Evolutionary conservation across 495 filamentous ascomycete genomes (phyloP).

Genomic region (Aspergillus sclerotioniger): DNA sequence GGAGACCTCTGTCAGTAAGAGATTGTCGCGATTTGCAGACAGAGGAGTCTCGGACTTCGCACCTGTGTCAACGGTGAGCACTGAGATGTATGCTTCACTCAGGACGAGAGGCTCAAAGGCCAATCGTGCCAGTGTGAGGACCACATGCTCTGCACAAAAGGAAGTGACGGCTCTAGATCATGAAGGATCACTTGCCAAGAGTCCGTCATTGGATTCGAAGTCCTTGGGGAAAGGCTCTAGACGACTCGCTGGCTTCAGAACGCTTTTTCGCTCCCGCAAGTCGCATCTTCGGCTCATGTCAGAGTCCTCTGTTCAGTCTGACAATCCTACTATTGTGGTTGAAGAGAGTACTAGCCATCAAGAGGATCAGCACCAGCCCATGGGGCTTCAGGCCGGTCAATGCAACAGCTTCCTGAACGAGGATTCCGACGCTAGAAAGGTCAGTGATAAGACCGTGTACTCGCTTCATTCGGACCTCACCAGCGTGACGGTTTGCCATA

Average conservation of each 20-base stretch:
- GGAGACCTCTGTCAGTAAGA: no score
- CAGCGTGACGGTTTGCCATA: constrained; percentile 30
- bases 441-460: constrained; percentile 27
- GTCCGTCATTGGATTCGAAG: not conserved
- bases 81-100: not conserved
- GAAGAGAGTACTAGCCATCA: not conserved
- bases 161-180: not conserved
- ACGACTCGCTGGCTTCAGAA: constrained; percentile 17
- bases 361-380: not conserved
- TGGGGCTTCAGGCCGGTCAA: not conserved
- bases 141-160: not conserved
- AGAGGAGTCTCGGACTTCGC: no score
- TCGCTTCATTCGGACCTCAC: constrained; percentile 34
- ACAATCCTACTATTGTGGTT: not conserved
- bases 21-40: no score
- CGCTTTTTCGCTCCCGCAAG: constrained; percentile 20
- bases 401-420: constrained; percentile 5
- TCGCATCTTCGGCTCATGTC: constrained; percentile 3
- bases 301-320: not conserved
- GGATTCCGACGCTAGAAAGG: constrained; percentile 20
- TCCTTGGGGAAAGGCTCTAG: constrained; percentile 11
- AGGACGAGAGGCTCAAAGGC: not conserved
- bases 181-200: not conserved
- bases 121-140: not conserved
- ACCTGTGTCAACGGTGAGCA: not conserved